Evolutionary conservation across 1,139 yeast species (phyloP).

Genomic region (Protomyces arabidopsidicola): DNA sequence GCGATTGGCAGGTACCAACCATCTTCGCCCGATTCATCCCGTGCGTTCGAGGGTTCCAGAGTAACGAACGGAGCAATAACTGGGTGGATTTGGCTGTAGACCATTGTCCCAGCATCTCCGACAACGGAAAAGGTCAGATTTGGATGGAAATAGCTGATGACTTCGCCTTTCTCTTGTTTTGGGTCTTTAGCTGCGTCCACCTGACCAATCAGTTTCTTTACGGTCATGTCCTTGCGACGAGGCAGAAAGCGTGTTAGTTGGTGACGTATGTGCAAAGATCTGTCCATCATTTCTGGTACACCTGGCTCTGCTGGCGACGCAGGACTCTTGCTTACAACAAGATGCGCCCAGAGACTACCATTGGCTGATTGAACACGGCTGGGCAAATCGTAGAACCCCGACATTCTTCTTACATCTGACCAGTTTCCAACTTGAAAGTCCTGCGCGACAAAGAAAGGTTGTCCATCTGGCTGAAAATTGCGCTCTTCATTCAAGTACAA

Average conservation of each 20-base stretch:
- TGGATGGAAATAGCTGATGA: constrained; percentile 43
- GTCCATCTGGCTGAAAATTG: neutral
- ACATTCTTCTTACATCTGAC: constrained; percentile 7
- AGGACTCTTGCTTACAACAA: constrained; percentile 33
- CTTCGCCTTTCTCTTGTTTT: neutral
- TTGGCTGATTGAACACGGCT: constrained; percentile 33
- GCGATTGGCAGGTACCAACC: constrained; percentile 38
- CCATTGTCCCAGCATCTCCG: constrained; percentile 26
- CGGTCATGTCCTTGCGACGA: constrained; percentile 40
- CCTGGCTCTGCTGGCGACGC: constrained; percentile 29
- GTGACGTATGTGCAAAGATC: constrained; percentile 32
- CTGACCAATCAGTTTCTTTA: constrained; percentile 32
- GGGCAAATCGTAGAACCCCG: neutral
- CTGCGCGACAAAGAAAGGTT: constrained; percentile 7
- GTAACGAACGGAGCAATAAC: constrained; percentile 34
- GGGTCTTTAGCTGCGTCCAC: constrained; percentile 32
- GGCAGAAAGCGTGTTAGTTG: constrained; percentile 35
- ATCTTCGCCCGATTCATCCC: constrained; percentile 38
- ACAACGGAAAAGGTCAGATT: constrained; percentile 39
- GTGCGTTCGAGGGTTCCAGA: constrained; percentile 36
- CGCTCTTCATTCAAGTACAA: constrained; percentile 16
- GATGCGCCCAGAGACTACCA: constrained; percentile 39
- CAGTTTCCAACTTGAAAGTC: constrained; percentile 16
- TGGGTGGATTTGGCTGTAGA: constrained; percentile 34
- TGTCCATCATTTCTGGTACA: constrained; percentile 35